Base-by-base conservation (phyloP, 2,329 filamentous ascomycete species). In the Aureobasidium mangrovei region DNA sequence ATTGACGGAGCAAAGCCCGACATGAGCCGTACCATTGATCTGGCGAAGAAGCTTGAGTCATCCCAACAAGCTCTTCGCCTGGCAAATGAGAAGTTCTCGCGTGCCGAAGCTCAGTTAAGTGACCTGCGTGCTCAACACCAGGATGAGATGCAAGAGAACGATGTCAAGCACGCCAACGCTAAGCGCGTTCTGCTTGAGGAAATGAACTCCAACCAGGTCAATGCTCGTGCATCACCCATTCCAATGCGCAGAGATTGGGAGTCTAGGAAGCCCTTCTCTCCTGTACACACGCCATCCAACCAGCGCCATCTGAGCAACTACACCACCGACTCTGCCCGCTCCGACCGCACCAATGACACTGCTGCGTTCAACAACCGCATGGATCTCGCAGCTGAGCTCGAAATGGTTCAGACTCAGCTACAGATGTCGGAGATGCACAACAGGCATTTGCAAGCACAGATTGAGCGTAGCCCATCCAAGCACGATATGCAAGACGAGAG, bases 381-480 rank as follows among this genome's bases (percentile, higher is more conserved):
- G 84, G 91, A 97, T 66, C 75, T 95, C 57, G 93, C 91, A 64
- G 81, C 88, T 3, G 91, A 97, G 64, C 77, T 96, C 9, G 91
- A 97, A 67, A 84, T 95, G 69, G 78, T 95, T 28, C 91, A 96
- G 67, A 96, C 94, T 67, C 89, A 95, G 67, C 79, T 97, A 49
- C 91, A 97, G 65, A 82, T 97, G 67, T 84, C 86, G 4, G 86
- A 96, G 69, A 95, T 97, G 88, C 88, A 94, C 63, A 96, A 95
- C 70, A 84, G 87, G 33, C 91, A 97, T 64, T 80, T 97, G 4
- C 88, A 95, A 66, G 90, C 82, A 65, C 90, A 96, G 66, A 74
- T 96, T 40, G 86, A 91, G 38, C 82, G 86, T 44, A 83, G 81
- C 0, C 81, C 84, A 3, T 72, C 72, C 4, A 78, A 78, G 27